Conservation (phyloP, 2,329 filamentous ascomycete genomes). For the Trichoderma polysporum region DNA sequence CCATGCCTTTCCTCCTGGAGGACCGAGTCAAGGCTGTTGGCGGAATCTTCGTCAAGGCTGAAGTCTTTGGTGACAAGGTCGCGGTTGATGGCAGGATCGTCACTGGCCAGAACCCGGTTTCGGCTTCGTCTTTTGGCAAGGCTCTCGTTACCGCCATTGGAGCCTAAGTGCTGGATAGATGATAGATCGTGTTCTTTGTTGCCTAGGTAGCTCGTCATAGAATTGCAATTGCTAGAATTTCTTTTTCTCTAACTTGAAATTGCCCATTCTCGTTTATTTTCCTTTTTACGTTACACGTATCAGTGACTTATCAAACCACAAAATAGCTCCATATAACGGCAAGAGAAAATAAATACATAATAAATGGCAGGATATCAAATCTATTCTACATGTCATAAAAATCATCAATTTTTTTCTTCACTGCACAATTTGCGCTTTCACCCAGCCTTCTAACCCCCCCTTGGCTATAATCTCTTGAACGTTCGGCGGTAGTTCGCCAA, state of each 20-base stretch:
- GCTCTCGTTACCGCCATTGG: conserved; percentile 46
- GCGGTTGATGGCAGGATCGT: conserved; percentile 53
- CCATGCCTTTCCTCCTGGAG: conserved; percentile 61
- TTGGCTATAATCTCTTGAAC: conserved; percentile 79
- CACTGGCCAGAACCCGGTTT: conserved; percentile 59
- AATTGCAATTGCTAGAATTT: neutral
- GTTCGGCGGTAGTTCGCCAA: conserved; percentile 79
- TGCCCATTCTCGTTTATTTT: neutral
- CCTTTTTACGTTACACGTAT: neutral
- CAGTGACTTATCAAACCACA: neutral
- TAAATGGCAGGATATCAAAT: neutral
- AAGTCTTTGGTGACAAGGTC: conserved; percentile 48
- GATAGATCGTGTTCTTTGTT: neutral
- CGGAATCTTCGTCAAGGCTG: conserved; percentile 57
- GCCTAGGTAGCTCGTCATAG: neutral
- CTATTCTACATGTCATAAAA: neutral
- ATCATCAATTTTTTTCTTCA: neutral
- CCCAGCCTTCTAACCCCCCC: conserved; percentile 48
- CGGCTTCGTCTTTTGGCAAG: conserved; percentile 51
- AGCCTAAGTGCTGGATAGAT: neutral
- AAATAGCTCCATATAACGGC: too few relatives aligned
- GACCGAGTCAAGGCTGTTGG: conserved; percentile 51
- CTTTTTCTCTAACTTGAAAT: neutral
- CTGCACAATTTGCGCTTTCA: neutral
- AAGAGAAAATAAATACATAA: neutral